Base-by-base conservation (phyloP, 2,329 filamentous ascomycete genomes). In the Clonostachys rhizophaga region DNA sequence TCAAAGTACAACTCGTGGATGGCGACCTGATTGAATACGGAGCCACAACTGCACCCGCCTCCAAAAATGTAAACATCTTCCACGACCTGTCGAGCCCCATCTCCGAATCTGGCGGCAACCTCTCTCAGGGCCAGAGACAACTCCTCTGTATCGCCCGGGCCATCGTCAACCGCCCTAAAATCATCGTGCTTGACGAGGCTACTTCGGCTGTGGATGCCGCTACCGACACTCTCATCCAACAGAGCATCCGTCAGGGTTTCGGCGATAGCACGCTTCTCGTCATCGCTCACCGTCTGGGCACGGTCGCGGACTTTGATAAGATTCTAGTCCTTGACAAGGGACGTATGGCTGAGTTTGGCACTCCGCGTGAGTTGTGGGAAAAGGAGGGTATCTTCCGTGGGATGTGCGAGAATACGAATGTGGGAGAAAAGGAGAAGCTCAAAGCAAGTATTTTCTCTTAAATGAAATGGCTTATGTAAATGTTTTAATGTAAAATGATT, bases 131-230 rank as follows among this genome's bases (percentile, higher is more conserved):
- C 18, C 84, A 87, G 64, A 75, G 84, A 2, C 84, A 87, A 61
- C 78, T 87, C 1, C 74, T 88, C 41, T 86, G 83, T 54, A 75
- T 87, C 4, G 83, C 83, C 2, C 79, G 78, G 46, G 84, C 78
- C 40, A 85, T 54, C 7, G 42, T 52, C 13, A 34, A 45, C 39
- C 34, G 17, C 4, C 43, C 35, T 16, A 42, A 47, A 7, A 49
- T 54, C n/a, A 41, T 52, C 9, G 18, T 52, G 6, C 34, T 49
- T 2, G 86, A 89, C 58, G 86, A 89, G 66, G 85, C 86, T 1
- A 89, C 86, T 0, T 81, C 76, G 5, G 83, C 84, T 0, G 83
- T 89, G 1, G 85, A 88, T 59, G 84, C 85, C 77, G 70, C 73
- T 44, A 88, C 85, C 0, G 85, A 89, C 59, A 68, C 71, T 3